Conservation (phyloP, 2,329 filamentous ascomycete species). For the Stemphylium vesicarium region DNA sequence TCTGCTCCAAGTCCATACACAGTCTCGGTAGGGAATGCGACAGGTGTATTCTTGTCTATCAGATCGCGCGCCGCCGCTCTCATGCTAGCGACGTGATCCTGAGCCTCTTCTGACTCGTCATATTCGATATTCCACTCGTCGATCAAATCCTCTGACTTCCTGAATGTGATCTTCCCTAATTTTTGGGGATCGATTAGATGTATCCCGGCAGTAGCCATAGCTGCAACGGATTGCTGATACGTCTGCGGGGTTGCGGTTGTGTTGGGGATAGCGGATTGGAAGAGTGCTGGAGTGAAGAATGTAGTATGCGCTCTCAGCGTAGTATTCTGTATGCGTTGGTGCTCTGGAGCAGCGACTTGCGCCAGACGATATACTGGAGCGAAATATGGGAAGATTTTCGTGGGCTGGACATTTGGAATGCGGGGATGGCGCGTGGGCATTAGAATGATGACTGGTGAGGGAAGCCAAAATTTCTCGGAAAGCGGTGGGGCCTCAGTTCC, state of each 20-base stretch:
- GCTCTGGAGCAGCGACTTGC: constrained; percentile 31
- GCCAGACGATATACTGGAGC: constrained; percentile 31
- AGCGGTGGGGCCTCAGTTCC: constrained; percentile 21
- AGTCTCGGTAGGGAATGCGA: constrained; percentile 96
- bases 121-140: constrained; percentile 46
- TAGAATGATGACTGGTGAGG: constrained; percentile 35
- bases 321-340: constrained; percentile 20
- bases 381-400: constrained; percentile 15
- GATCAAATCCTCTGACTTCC: constrained; percentile 41
- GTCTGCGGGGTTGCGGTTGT: background rate
- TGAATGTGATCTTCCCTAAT: constrained; percentile 47
- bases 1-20: constrained; percentile 98
- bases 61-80: constrained; percentile 71
- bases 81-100: constrained; percentile 61
- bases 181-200: constrained; percentile 49
- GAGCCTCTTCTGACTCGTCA: constrained; percentile 42
- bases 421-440: constrained; percentile 40
- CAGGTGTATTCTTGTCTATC: constrained; percentile 71
- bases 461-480: constrained; percentile 37
- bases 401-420: constrained; percentile 45
- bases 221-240: constrained; percentile 8
- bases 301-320: constrained; percentile 29
- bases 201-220: constrained; percentile 47
- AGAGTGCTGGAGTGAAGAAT: constrained; percentile 1
- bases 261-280: background rate